These are phyloP conservation scores for Barnettozyma salicaria DNA, from an alignment of 805 yeast genomes.

Conservation along the genomic window DNA sequence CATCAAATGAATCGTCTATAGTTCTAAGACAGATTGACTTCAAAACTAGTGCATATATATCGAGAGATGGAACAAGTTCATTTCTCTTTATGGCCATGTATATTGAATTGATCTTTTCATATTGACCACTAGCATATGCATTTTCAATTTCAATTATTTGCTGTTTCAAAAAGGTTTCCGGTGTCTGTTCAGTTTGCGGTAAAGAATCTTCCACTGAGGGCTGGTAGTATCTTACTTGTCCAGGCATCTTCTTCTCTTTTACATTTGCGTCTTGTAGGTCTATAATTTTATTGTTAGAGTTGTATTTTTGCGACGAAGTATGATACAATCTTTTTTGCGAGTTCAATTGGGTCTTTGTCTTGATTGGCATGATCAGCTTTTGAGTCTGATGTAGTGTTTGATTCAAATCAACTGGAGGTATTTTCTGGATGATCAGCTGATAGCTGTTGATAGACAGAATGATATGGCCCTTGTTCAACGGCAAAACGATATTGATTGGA, in stretches of 20 bases:
- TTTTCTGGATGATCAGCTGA: constrained; percentile 13
- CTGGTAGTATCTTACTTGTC: constrained; percentile 14
- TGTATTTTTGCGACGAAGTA: constrained; percentile 3
- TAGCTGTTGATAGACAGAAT: constrained; percentile 16
- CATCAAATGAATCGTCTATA: constrained; percentile 49
- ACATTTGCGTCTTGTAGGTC: constrained; percentile 3
- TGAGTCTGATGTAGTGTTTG: constrained; percentile 4
- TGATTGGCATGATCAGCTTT: constrained; percentile 1
- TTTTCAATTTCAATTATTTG: constrained; percentile 28
- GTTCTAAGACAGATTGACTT: constrained; percentile 47
- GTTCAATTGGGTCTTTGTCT: neutral
- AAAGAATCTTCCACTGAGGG: constrained; percentile 11
- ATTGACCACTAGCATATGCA: constrained; percentile 26
- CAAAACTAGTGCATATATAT: constrained; percentile 48
- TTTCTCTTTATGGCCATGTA: constrained; percentile 38
- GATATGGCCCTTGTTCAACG: constrained; percentile 16
- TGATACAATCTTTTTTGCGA: constrained; percentile 7
- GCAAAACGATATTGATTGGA: constrained; percentile 19
- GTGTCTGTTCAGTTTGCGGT: constrained; percentile 19
- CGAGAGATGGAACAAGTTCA: constrained; percentile 43
- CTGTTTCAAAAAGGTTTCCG: constrained; percentile 27
- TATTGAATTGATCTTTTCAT: constrained; percentile 32
- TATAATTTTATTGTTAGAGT: constrained; percentile 1
- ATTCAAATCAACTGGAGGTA: constrained; percentile 11
- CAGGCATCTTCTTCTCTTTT: constrained; percentile 4